Base-by-base conservation (phyloP, 805 yeast genomes). In the Pichia thaimueangensis region DNA sequence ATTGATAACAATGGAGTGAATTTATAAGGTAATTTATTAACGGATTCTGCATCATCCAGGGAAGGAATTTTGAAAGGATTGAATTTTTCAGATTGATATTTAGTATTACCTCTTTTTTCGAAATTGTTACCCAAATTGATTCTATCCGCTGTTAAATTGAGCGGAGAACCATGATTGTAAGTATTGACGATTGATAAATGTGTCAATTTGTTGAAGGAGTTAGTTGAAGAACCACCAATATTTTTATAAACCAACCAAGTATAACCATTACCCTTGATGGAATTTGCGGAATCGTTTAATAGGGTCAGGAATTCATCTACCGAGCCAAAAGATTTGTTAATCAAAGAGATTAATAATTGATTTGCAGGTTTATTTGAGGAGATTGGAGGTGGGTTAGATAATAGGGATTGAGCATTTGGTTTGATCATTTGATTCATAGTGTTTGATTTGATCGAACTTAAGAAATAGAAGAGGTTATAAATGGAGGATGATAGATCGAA, bases 161-260 rank as follows among this genome's bases (percentile, higher is more conserved):
- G 81, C 24, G 96, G 95, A 6, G 86, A 72, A 5, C 97, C 97
- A 6, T 89, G 80, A 57, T 86, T 87, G 64, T 87, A 87, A n/a
- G 96, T 82, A 63, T 87, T 84, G 43, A 86, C 64, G 8, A 93
- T 68, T 39, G 77, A 80, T 53, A 93, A 69, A 25, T 71, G 65
- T 43, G 74, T 75, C 44, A 43, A 46, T 29, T 43, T 55, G 11
- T 60, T 48, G 42, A 50, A 46, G n/a, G n/a, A n/a, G n/a, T n/a
- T n/a, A 16, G 42, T 31, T 6, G 19, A 24, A 6, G 42, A 30
- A 39, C 55, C 57, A 7, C 57, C 56, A 27, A 48, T 47, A 16
- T 50, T 53, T 62, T 70, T 71, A 45, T 91, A 94, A 19, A 88
- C 81, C 16, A 93, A 67, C 93, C 97, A 93, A 10, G 89, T 84